A percentile compares a stretch with the other conserved stretches of the same genome.
phyloP scores from a whole-genome alignment of 2,329 filamentous ascomycete species.

The Mycosphaerella arachidis region DNA sequence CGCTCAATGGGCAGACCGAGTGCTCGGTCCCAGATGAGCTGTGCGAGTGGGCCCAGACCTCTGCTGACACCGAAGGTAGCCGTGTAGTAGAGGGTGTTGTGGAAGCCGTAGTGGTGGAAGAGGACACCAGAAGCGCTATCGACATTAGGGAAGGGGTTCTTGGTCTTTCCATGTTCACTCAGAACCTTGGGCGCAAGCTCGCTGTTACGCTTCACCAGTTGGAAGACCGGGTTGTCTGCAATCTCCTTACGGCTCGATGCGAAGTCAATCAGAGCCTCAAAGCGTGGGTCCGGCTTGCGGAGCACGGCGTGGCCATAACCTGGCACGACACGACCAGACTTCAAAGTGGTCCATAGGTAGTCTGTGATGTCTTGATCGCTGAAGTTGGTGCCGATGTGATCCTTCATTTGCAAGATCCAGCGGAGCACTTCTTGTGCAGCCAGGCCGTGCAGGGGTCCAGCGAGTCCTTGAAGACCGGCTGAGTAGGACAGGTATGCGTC shows the following conservation, averaged over 20 bases:
- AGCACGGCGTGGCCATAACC: slow-evolving; percentile 95
- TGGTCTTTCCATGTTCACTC: slow-evolving; percentile 80
- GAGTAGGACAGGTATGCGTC: slow-evolving; percentile 96
- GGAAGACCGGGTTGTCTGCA: slow-evolving; percentile 81
- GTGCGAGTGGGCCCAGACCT: slow-evolving; percentile 79
- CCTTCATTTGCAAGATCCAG: slow-evolving; percentile 96
- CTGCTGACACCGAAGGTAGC: slow-evolving; percentile 66
- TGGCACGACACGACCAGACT: slow-evolving; percentile 88
- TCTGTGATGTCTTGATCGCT: slow-evolving; percentile 75
- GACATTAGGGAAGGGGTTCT: slow-evolving; percentile 80
- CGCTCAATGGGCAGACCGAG: slow-evolving; percentile 93
- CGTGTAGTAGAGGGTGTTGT: slow-evolving; percentile 92
- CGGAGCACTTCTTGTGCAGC: slow-evolving; percentile 95
- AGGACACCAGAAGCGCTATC: slow-evolving; percentile 89
- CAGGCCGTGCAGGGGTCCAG: slow-evolving; percentile 87
- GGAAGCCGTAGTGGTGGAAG: slow-evolving; percentile 98
- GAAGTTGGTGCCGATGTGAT: slow-evolving; percentile 72
- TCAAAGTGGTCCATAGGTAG: slow-evolving; percentile 90
- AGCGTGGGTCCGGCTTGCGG: slow-evolving; percentile 93
- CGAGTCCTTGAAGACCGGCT: slow-evolving; percentile 89
- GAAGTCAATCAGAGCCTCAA: slow-evolving; percentile 95
- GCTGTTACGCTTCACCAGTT: slow-evolving; percentile 88
- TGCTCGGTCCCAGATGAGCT: slow-evolving; percentile 93
- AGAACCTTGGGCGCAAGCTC: slow-evolving; percentile 86
- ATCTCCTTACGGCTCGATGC: slow-evolving; percentile 81